Evolutionary conservation across 768 basidiomycete species (phyloP).

Genomic region (Lactarius evosmus): DNA sequence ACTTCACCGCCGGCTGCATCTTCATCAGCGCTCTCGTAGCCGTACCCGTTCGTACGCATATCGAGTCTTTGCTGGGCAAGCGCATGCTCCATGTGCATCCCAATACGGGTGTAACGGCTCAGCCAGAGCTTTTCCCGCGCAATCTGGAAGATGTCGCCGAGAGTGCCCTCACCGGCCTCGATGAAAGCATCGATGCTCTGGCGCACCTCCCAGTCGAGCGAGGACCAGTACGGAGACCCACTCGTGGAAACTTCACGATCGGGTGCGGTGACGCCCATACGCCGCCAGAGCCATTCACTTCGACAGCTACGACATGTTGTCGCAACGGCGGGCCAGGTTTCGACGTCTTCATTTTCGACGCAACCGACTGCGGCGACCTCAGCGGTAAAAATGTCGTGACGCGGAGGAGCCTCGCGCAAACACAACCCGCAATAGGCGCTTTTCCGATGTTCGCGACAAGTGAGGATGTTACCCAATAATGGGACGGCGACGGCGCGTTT

Average conservation of each 20-base stretch:
- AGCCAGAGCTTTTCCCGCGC: slow-evolving; percentile 75
- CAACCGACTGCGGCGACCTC: slow-evolving; percentile 42
- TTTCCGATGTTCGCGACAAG: slow-evolving; percentile 66
- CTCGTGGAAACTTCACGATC: slow-evolving; percentile 62
- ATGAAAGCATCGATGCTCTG: slow-evolving; percentile 68
- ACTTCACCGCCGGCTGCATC: slow-evolving; percentile 21
- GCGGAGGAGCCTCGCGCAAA: slow-evolving; percentile 55
- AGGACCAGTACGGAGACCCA: slow-evolving; percentile 28
- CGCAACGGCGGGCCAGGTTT: slow-evolving; percentile 60
- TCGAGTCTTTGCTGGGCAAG: slow-evolving; percentile 51
- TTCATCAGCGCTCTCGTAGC: slow-evolving; percentile 36
- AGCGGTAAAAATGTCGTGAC: slow-evolving; percentile 33
- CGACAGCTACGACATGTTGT: slow-evolving; percentile 69
- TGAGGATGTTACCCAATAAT: slow-evolving; percentile 44
- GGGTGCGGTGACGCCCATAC: slow-evolving; percentile 44
- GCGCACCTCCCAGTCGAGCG: slow-evolving; percentile 63
- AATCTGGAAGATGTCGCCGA: slow-evolving; percentile 55
- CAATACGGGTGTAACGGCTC: slow-evolving; percentile 57
- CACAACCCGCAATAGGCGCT: slow-evolving; percentile 65
- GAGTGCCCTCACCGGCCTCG: slow-evolving; percentile 67
- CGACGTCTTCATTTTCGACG: slow-evolving; percentile 70
- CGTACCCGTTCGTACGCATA: slow-evolving; percentile 37
- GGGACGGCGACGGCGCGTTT: slow-evolving; percentile 46
- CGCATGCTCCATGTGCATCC: slow-evolving; percentile 64
- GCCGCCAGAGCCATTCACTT: slow-evolving; percentile 60